Evolutionary conservation across 768 basidiomycete species (phyloP).

Genomic region (Russula compacta): DNA sequence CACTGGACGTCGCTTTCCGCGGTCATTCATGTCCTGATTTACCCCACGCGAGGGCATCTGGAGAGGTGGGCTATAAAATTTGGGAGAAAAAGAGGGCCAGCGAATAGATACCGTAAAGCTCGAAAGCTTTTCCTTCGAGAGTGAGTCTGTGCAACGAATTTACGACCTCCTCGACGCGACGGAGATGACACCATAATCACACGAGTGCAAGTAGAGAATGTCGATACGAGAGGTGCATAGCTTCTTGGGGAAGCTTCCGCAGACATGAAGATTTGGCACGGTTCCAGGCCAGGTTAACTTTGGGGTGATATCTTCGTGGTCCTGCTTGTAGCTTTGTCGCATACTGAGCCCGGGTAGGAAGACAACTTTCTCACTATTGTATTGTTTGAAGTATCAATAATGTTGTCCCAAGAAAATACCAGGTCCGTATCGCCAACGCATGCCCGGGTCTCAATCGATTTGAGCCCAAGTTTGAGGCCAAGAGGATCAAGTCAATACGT

Average conservation of each 20-base stretch:
- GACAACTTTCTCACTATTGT: too few relatives aligned
- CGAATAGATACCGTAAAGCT: constrained; percentile 20
- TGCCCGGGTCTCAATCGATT: too few relatives aligned
- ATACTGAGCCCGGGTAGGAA: not conserved
- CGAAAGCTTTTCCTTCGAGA: constrained; percentile 38
- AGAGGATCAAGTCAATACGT: too few relatives aligned
- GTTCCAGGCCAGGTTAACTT: constrained; percentile 35
- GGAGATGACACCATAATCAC: constrained; percentile 46
- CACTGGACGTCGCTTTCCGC: constrained; percentile 30
- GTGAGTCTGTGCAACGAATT: constrained; percentile 43
- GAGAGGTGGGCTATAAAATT: not conserved
- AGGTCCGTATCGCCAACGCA: constrained; percentile 30
- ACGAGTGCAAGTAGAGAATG: constrained; percentile 38
- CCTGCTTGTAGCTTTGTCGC: constrained; percentile 19
- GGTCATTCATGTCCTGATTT: constrained; percentile 33
- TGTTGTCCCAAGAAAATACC: constrained; percentile 38
- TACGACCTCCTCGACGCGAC: constrained; percentile 53
- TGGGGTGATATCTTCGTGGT: constrained; percentile 19
- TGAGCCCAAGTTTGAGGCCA: too few relatives aligned
- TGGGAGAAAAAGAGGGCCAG: not conserved
- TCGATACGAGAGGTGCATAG: constrained; percentile 41
- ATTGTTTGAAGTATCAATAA: constrained; percentile 40
- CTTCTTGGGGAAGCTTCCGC: constrained; percentile 38
- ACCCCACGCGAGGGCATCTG: constrained; percentile 31
- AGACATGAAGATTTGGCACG: constrained; percentile 30